Conservation (phyloP, 2,329 filamentous ascomycete genomes). For the Fusarium marasasianum region DNA sequence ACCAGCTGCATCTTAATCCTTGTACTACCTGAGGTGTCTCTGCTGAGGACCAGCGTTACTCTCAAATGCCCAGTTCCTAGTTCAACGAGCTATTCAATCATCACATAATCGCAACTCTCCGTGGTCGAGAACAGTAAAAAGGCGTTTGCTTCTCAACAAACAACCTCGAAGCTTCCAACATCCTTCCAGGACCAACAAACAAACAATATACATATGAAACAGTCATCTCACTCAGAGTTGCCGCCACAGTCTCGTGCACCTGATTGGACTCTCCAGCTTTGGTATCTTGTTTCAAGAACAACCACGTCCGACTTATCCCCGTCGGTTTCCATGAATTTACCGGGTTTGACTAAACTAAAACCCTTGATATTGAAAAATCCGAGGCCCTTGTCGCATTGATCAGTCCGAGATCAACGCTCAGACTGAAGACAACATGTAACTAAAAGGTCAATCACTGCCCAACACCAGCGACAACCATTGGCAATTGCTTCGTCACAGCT, state of each 20-base stretch:
- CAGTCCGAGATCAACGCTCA: neutral
- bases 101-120: neutral
- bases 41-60: neutral
- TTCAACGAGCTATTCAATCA: neutral
- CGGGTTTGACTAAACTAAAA: neutral
- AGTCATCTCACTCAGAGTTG: constrained; percentile 4
- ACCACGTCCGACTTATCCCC: constrained; percentile 25
- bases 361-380: constrained; percentile 1
- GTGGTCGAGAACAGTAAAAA: neutral
- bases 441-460: neutral
- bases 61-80: neutral
- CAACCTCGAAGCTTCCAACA: neutral
- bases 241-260: constrained; percentile 1
- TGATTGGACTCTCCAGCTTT: constrained; percentile 18
- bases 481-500: neutral
- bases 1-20: neutral
- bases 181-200: neutral
- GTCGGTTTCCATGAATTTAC: constrained; percentile 2
- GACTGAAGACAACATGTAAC: neutral
- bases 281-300: constrained; percentile 8
- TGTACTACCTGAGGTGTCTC: neutral
- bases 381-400: neutral
- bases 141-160: too few species aligned
- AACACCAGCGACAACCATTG: neutral
- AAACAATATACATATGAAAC: constrained; percentile 16